Evolutionary conservation across 495 filamentous ascomycete genomes (phyloP).

Genomic region (Penicillium flavigenum): DNA sequence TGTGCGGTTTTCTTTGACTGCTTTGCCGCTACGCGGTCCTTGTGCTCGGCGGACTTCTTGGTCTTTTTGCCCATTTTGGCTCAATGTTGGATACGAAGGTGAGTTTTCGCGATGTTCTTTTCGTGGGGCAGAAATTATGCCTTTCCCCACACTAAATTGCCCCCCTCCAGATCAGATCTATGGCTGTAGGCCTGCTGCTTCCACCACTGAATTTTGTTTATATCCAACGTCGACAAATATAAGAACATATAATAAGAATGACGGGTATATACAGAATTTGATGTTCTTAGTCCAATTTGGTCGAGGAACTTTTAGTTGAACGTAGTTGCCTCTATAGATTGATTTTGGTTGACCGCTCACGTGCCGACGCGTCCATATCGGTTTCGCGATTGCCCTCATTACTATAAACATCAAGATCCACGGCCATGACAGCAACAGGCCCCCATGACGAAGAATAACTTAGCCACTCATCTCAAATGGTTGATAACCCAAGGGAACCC

Average conservation of each 20-base stretch:
- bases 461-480: constrained; percentile 51
- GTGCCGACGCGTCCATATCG: constrained; percentile 30
- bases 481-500: constrained; percentile 45
- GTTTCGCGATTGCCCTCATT: constrained; percentile 22
- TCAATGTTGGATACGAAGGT: constrained; percentile 23
- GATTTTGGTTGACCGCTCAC: constrained; percentile 29
- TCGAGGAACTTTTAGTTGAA: background rate
- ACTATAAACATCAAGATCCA: constrained; percentile 11
- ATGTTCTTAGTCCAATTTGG: background rate
- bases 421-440: constrained; percentile 35
- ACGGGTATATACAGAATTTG: background rate
- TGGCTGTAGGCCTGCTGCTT: background rate
- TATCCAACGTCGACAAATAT: background rate
- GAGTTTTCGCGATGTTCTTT: constrained; percentile 12
- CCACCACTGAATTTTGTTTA: background rate
- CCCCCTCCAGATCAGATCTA: constrained; percentile 11
- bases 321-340: constrained; percentile 5
- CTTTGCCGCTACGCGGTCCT: constrained; percentile 54
- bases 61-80: constrained; percentile 49
- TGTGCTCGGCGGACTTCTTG: constrained; percentile 56
- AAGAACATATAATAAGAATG: background rate
- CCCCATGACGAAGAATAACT: constrained; percentile 56
- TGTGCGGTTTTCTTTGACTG: constrained; percentile 61
- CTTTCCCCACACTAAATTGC: constrained; percentile 23
- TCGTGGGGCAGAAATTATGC: constrained; percentile 33